A percentile compares a stretch with the other conserved stretches of the same genome.
Evolutionary conservation across 2,329 filamentous ascomycete genomes (phyloP).

Genomic region (Fusarium sp.): DNA sequence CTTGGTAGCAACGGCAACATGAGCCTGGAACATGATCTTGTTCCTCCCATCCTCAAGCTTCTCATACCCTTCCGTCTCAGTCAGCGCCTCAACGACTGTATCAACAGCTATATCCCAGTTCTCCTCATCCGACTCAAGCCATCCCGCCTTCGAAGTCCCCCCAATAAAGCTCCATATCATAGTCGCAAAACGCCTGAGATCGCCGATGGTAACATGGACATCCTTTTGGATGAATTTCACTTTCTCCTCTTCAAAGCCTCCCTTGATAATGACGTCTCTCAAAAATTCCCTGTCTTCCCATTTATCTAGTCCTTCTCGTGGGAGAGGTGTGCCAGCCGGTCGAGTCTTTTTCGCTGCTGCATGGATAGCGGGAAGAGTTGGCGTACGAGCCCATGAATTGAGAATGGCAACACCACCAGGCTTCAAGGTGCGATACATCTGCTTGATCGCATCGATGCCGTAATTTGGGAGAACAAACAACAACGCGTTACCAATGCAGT

Average conservation of each 20-base stretch:
- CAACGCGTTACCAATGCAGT: background rate
- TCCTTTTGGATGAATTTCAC: accelerated
- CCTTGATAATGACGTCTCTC: accelerated
- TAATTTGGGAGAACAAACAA: slow-evolving; percentile 1
- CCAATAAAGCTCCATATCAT: slow-evolving; percentile 26
- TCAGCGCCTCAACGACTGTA: background rate
- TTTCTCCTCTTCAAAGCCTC: accelerated
- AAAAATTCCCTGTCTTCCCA: background rate
- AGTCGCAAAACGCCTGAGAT: background rate
- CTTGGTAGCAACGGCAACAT: background rate
- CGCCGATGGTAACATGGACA: background rate
- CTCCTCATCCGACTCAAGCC: slow-evolving; percentile 13
- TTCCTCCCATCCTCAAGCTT: background rate
- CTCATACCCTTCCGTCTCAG: background rate
- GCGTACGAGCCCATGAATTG: background rate
- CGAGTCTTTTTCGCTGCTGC: background rate
- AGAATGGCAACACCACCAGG: background rate
- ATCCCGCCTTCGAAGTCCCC: background rate
- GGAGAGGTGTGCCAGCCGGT: background rate
- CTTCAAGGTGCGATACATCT: background rate
- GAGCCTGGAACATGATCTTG: background rate
- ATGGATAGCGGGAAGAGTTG: background rate
- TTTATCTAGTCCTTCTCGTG: background rate
- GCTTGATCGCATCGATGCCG: background rate
- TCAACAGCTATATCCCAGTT: slow-evolving; percentile 3